Conservation (phyloP, 2,329 filamentous ascomycete species). For the Tympanopsis confertula region DNA sequence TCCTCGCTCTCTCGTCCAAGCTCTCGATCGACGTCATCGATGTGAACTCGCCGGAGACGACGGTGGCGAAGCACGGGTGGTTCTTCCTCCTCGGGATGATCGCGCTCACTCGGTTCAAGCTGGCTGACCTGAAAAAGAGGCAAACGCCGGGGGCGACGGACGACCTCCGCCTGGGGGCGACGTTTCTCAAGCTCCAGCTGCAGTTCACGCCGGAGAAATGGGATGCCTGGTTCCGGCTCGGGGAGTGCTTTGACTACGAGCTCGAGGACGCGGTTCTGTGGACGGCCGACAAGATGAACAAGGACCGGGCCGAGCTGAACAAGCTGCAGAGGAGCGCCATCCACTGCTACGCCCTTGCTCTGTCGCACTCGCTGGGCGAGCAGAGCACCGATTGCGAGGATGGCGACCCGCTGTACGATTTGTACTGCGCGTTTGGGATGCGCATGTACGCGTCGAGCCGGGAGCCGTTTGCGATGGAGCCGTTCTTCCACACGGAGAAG, state of each 20-base stretch:
- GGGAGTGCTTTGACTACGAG: constrained; percentile 78
- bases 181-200: constrained; percentile 69
- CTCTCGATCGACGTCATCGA: neutral
- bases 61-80: constrained; percentile 10
- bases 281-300: constrained; percentile 86
- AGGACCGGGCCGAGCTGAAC: constrained; percentile 62
- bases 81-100: constrained; percentile 41
- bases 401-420: constrained; percentile 38
- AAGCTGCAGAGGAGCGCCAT: constrained; percentile 70
- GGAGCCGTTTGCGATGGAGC: constrained; percentile 51
- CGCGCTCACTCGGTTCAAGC: constrained; percentile 72
- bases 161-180: constrained; percentile 70
- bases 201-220: constrained; percentile 73
- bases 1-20: constrained; percentile 19
- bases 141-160: constrained; percentile 70
- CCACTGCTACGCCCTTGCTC: constrained; percentile 60
- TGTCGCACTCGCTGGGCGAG: constrained; percentile 39
- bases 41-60: constrained; percentile 7
- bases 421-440: constrained; percentile 50
- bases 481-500: constrained; percentile 42
- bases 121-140: constrained; percentile 58
- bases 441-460: constrained; percentile 50
- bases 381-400: constrained; percentile 29
- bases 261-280: constrained; percentile 78
- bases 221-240: constrained; percentile 84